A percentile compares a stretch with the other conserved stretches of the same genome.
phyloP scores from a whole-genome alignment of 441 rosid species.

The Pelargonium cotyledonis region DNA sequence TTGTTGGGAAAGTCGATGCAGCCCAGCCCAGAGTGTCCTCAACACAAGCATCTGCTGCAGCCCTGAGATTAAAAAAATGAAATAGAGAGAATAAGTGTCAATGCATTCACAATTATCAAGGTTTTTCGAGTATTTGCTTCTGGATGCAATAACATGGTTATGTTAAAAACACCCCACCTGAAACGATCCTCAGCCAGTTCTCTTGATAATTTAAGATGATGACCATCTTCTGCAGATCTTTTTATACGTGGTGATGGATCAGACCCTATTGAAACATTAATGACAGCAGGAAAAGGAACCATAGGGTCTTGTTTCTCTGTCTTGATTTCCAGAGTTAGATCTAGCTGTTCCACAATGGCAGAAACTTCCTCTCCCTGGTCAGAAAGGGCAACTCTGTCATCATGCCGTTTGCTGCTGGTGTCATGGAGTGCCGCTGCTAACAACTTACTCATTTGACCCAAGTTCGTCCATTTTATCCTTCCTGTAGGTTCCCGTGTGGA shows the following conservation, averaged over 20 bases:
- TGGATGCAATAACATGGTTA: not conserved
- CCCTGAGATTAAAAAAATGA: slow-evolving; percentile 37
- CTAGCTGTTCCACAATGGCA: slow-evolving; percentile 40
- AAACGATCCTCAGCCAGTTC: slow-evolving; percentile 63
- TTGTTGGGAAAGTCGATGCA: slow-evolving; percentile 49
- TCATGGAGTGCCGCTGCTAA: slow-evolving; percentile 69
- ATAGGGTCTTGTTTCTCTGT: slow-evolving; percentile 37
- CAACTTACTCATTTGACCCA: slow-evolving; percentile 43
- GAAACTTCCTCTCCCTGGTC: slow-evolving; percentile 40
- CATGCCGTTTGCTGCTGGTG: slow-evolving; percentile 32
- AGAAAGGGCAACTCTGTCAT: slow-evolving; percentile 33
- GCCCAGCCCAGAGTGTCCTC: slow-evolving; percentile 63
- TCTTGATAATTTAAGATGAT: slow-evolving; percentile 36
- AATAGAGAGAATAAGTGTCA: not conserved
- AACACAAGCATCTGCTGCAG: slow-evolving; percentile 55
- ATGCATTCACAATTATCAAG: slow-evolving; percentile 12
- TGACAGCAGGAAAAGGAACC: slow-evolving; percentile 47
- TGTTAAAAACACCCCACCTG: slow-evolving; percentile 42
- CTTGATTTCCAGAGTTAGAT: slow-evolving; percentile 66
- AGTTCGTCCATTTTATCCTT: slow-evolving; percentile 53
- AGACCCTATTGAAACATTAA: slow-evolving; percentile 51
- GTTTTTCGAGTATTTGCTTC: not conserved
- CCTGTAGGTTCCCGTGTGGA: slow-evolving; percentile 38
- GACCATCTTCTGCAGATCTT: slow-evolving; percentile 32
- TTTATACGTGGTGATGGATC: slow-evolving; percentile 26